phyloP scores from a whole-genome alignment of 208 protist genomes.

The Blechomonas ayalai region DNA sequence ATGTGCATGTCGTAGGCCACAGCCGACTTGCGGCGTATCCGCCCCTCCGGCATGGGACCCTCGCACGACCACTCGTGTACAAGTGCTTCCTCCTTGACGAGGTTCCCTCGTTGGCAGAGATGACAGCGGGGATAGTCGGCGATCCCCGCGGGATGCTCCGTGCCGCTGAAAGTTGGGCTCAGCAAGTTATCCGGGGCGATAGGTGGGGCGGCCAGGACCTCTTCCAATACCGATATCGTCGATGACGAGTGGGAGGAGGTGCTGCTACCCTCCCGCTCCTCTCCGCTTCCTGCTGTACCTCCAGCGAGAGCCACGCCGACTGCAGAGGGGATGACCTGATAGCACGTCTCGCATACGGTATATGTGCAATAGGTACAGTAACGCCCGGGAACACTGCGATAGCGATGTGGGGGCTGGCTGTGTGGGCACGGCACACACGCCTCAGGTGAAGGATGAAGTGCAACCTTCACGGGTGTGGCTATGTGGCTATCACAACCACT shows the following conservation, averaged over 20 bases:
- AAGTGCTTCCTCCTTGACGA: slow-evolving; percentile 35
- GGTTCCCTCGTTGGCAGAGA: slow-evolving; percentile 42
- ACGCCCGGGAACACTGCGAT: slow-evolving; percentile 51
- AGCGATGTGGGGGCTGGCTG: slow-evolving; percentile 34
- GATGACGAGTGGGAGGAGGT: not conserved
- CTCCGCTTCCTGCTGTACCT: not conserved
- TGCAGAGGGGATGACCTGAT: slow-evolving; percentile 17
- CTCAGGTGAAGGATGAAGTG: too few species aligned
- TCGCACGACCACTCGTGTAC: slow-evolving; percentile 77
- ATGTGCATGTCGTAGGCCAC: slow-evolving; percentile 39
- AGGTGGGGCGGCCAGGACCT: not conserved
- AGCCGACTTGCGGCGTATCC: slow-evolving; percentile 12
- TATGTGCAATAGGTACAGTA: slow-evolving; percentile 83
- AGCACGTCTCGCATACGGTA: slow-evolving; percentile 59
- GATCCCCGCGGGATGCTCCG: not conserved
- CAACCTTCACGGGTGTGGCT: too few species aligned
- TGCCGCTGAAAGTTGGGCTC: too few species aligned
- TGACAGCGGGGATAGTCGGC: slow-evolving; percentile 25
- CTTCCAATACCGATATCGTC: not conserved
- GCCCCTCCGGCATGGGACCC: slow-evolving; percentile 27
- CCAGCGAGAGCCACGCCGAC: not conserved
- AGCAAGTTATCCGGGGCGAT: not conserved
- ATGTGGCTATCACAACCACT: too few species aligned
- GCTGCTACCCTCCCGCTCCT: not conserved
- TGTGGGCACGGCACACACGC: slow-evolving; percentile 32